A percentile compares a stretch with the other conserved stretches of the same genome.
These are phyloP conservation scores for Crucibulum laeve DNA, from an alignment of 768 basidiomycete species.

Conservation along the genomic window DNA sequence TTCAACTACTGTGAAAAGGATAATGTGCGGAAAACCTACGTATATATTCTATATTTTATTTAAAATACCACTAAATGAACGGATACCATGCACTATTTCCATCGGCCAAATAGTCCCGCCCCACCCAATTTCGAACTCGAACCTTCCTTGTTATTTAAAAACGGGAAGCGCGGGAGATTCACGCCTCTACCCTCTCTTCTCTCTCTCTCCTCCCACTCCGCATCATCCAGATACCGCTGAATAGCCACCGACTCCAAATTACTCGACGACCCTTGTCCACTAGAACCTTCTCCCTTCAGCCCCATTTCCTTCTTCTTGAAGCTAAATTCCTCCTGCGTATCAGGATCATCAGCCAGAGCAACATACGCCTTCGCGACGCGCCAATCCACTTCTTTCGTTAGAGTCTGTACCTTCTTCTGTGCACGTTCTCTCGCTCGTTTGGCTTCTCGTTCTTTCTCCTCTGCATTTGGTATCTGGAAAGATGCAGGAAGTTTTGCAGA, in stretches of 20 bases:
- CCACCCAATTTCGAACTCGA: too few species aligned
- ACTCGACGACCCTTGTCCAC: slow-evolving; percentile 4
- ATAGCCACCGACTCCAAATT: slow-evolving; percentile 48
- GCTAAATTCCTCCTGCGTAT: slow-evolving; percentile 19
- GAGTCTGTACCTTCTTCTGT: slow-evolving; percentile 53
- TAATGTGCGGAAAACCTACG: too few species aligned
- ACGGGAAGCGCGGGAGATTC: slow-evolving; percentile 11
- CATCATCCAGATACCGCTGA: slow-evolving; percentile 59
- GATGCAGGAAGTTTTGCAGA: slow-evolving; percentile 22
- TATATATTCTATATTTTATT: too few species aligned
- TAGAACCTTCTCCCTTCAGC: slow-evolving; percentile 7
- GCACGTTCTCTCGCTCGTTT: slow-evolving; percentile 49
- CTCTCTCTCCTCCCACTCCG: slow-evolving; percentile 57
- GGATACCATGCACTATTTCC: too few species aligned
- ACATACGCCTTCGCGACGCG: slow-evolving; percentile 67
- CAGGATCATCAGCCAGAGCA: slow-evolving; percentile 50
- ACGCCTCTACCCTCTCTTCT: slow-evolving; percentile 21
- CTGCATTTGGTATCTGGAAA: slow-evolving; percentile 14
- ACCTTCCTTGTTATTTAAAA: neutral
- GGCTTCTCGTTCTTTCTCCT: slow-evolving; percentile 33
- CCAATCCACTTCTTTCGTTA: slow-evolving; percentile 70
- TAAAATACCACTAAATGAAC: too few species aligned
- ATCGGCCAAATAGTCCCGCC: too few species aligned
- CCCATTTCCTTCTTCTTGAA: slow-evolving; percentile 27
- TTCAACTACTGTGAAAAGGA: too few species aligned